Base-by-base conservation (phyloP, 208 protist genomes). In the Wallacemonas sp. region DNA sequence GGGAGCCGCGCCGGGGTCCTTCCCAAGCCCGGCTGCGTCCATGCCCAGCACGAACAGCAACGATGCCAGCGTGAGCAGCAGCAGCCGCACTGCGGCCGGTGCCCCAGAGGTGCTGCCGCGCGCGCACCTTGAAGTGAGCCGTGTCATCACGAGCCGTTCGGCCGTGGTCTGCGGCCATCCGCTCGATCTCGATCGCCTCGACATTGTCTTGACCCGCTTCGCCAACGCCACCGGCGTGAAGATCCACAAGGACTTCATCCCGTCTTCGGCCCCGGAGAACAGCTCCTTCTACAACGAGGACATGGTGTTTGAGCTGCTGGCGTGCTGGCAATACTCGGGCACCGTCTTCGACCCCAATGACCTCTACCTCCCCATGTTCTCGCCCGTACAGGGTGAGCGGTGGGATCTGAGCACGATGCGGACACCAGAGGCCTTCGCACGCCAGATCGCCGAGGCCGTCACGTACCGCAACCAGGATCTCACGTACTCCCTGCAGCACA, bases 101-200 rank as follows among this genome's bases (percentile, higher is more conserved):
- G 29, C 47, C 21, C 11, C 29, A 24, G 23, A 49, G 17, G 58
- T 71, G 54, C 61, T 75, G 72, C 81, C 83, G 1, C 66, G 85
- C 61, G 81, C 81, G 19, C 63, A 71, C 32, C 80, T 93, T 36
- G 79, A 88, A 63, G 67, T 93, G 52, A 81, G 79, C 34, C 87
- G 87, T 32, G 63, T 94, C 26, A 83, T 94, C 44, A 84, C 81
- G 65, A 72, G 63, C 54, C 88, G 82, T 46, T 80, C 80, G 6
- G 77, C 80, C 23, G 72, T 94, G 21, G 72, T 94, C n/a, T 89
- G 72, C 44, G 88, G 85, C 26, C 84, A 94, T 56, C 88, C 88
- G 41, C 61, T 90, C 4, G 88, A 94, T 41, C 70, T 94, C 47
- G 69, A 78, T 43, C 76, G 85, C 1, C 70, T 94, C 4, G 76